Evolutionary conservation across 768 basidiomycete genomes (phyloP), one percentile per base, ranked within the genome.

Genomic region (Boletus fagicola): DNA sequence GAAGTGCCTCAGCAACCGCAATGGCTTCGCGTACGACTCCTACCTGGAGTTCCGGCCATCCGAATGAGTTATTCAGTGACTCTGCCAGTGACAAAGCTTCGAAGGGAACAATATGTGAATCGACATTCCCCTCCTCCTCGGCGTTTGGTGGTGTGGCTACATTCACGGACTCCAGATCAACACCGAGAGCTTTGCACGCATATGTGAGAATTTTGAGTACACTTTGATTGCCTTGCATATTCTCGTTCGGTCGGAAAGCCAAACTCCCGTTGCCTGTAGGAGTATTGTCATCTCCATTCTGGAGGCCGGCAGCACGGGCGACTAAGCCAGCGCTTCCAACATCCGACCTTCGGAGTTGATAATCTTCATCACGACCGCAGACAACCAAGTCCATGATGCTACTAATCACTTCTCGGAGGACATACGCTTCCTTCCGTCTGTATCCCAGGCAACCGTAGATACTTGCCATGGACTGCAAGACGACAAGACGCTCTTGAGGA

Each of bases 31-130:
- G 83, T 22, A 98, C 79, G n/a, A 95, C 85, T 24, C 93, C 94
- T 18, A 98, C 83, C 75, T 97, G 96, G 40, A 99, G 76, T 69
- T 94, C 92, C 3, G 94, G 88, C 96, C 96, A 98, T 5, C 97
- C 97, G 68, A 86, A 91, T 5, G 81, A 72, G 60, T 85, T 83
- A 26, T 72, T 76, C 31, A 74, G 69, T 20, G 54, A 58, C 28
- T 64, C 61, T 35, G 76, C 75, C 10, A 75, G 57, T 0, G 75
- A 72, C 52, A 81, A 80, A 47, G 79, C 77, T 54, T 79, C 80
- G 20, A 53, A 58, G 26, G 57, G 45, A 20, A 55, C 36, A 2
- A 58, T 43, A 49, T 62, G 22, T 22, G 54, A 39, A 15, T 56
- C 60, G 38, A 45, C 44, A n/a, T 54, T 43, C 31, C 70, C 71